Base-by-base conservation (phyloP, 495 filamentous ascomycete genomes). In the Letharia columbiana region DNA sequence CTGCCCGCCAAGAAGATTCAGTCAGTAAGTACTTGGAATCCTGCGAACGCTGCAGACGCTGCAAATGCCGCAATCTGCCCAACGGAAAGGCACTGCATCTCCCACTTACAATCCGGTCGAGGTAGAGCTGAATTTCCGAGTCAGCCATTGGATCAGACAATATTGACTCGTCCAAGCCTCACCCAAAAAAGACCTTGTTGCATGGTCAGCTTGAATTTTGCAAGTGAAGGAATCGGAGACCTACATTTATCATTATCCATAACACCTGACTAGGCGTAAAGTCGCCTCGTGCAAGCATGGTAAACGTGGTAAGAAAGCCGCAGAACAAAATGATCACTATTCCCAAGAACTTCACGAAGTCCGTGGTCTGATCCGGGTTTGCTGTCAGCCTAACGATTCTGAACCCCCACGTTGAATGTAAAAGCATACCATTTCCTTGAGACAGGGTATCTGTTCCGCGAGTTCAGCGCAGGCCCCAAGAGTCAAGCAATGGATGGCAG, bases 231-330 rank as follows among this genome's bases (percentile, higher is more conserved):
- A 42, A 13, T 41, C 23, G n/a, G 61, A 7, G 13, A 49, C 18
- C 13, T 45, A 96, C 92, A 70, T 93, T 91, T 67, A 94, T 87
- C 63, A 97, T 78, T 65, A 91, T 88, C 86, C 89, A 91, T 45
- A 88, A 86, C 87, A 96, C 96, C 68, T 91, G 78, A 11, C 77
- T 72, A n/a, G 89, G 82, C 31, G 84, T 85, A 70, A 89, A 90
- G 18, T 80, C 75, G 69, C 91, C 90, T 68, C 93, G 83, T 35
- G 90, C 92, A 64, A 98, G 84, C 67, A 96, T 85, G 2, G 90
- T 88, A 72, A 97, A 96, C 0, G 92, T 96, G 0, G 93, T 96
- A 39, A 96, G 77, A 78, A 96, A 98, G 66, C 92, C 92, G 56
- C 58, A 59, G 33, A 61, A 68, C 28, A 66, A 39, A 56, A 96